Base-by-base conservation (phyloP, 2,329 filamentous ascomycete species). In the Cladophialophora exuberans region DNA sequence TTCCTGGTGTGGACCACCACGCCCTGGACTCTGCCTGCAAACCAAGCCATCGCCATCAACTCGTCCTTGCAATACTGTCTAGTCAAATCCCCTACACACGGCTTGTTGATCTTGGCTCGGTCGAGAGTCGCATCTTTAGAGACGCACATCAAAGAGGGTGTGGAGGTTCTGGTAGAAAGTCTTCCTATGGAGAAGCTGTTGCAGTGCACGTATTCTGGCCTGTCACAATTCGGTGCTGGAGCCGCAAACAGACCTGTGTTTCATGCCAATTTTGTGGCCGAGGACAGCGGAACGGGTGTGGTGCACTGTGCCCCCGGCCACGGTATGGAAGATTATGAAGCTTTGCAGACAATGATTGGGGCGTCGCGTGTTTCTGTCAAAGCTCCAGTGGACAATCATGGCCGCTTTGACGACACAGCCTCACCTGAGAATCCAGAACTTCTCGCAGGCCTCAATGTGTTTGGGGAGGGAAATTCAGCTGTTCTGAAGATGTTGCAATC, bases 1-100 rank as follows among this genome's bases (percentile, higher is more conserved):
- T 90, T 88, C n/a, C 81, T 94, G n/a, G 89, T 97, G 47, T 99
- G 94, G 94, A 99, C 94, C 1, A 99, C 94, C 0, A 99, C 94
- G 0, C 94, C 94, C 0, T 99, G 94, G 94, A 99, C 94, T 0
- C 77, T 99, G 4, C 93, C 94, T 0, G 92, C 93, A 1, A 99
- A 99, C 69, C 85, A 84, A 67, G 92, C 90, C 0, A 91, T 99
- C 69, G 92, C 90, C 2, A 81, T 97, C 30, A 85, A 90, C 64
- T 76, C 82, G 5, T 84, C 89, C 33, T 73, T 97, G 57, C 76
- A 84, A 38, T 99, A 97, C 69, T 78, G 79, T 3, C 72, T 96
- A 17, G 75, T 95, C 31, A 75, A 79, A 51, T 76, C 81, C 1
- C 76, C 76, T 0, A 69, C 69, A 0, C 78, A 85, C 61, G 83